Percentiles rank a stretch among this genome's conserved stretches.
Evolutionary conservation across 768 basidiomycete genomes (phyloP).

Genomic region (Chalciporus piperatus): DNA sequence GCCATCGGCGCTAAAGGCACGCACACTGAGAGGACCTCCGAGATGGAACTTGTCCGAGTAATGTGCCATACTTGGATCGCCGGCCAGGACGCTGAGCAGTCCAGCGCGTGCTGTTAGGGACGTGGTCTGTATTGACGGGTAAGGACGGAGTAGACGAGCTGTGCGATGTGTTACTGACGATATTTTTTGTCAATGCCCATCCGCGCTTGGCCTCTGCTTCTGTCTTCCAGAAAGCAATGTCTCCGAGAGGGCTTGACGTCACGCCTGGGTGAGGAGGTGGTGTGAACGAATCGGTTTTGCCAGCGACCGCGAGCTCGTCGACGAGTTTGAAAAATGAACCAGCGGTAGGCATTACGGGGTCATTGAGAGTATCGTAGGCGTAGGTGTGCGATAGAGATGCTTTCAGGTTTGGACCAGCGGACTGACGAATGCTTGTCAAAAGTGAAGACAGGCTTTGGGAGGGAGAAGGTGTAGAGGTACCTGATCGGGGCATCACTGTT

Average conservation of each 20-base stretch:
- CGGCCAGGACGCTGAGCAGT: constrained; percentile 59
- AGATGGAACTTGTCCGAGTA: constrained; percentile 90
- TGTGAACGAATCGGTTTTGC: constrained; percentile 21
- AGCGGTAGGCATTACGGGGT: constrained; percentile 26
- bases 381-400: constrained; percentile 81
- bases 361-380: constrained; percentile 48
- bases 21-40: constrained; percentile 84
- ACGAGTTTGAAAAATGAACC: constrained; percentile 20
- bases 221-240: constrained; percentile 27
- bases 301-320: constrained; percentile 21
- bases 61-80: constrained; percentile 38
- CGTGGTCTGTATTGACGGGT: constrained; percentile 50
- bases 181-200: constrained; percentile 19
- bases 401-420: constrained; percentile 79
- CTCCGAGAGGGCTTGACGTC: constrained; percentile 14
- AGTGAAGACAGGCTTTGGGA: constrained; percentile 1
- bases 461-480: constrained; percentile 34
- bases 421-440: constrained; percentile 67
- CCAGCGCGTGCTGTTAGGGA: constrained; percentile 76
- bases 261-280: not conserved
- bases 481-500: constrained; percentile 77
- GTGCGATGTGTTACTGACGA: constrained; percentile 15
- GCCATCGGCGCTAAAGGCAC: constrained; percentile 71
- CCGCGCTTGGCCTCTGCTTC: constrained; percentile 22
- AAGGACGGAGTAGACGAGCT: not conserved